Conservation (phyloP, 352 stramenopile species). For the Phytophthora multivora region DNA sequence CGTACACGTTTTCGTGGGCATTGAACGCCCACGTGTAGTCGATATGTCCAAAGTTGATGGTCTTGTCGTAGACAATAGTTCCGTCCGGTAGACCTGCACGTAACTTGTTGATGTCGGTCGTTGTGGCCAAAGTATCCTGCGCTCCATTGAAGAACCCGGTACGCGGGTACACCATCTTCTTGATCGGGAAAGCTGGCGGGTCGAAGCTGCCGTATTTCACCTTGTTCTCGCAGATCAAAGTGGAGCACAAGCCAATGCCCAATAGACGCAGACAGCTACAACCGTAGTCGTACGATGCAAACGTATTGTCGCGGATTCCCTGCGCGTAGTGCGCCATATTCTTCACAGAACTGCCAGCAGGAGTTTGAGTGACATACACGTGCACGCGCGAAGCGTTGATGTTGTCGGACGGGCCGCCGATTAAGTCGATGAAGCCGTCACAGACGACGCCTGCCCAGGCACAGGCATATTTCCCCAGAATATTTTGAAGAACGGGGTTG, state of each 20-base stretch:
- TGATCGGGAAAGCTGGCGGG: constrained; percentile 33
- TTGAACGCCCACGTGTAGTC: constrained; percentile 57
- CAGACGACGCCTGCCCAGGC: constrained; percentile 44
- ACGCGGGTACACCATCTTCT: constrained; percentile 40
- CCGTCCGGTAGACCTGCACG: constrained; percentile 31
- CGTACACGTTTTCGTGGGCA: constrained; percentile 38
- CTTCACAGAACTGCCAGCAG: constrained; percentile 50
- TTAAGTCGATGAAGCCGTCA: constrained; percentile 47
- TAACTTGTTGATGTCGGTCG: constrained; percentile 42
- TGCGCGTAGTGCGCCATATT: constrained; percentile 60
- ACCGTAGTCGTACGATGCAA: constrained; percentile 53
- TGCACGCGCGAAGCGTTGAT: constrained; percentile 54
- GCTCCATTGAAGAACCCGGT: constrained; percentile 43
- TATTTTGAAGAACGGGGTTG: constrained; percentile 34
- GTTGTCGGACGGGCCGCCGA: constrained; percentile 38
- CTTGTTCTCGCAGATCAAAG: constrained; percentile 49
- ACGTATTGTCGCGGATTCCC: constrained; percentile 51
- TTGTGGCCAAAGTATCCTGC: constrained; percentile 43
- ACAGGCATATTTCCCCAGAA: constrained; percentile 46
- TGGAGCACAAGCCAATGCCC: constrained; percentile 35
- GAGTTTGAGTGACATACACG: constrained; percentile 53
- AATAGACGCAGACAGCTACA: constrained; percentile 37
- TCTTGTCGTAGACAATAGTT: constrained; percentile 45
- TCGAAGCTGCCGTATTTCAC: constrained; percentile 43
- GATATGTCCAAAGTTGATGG: constrained; percentile 46